phyloP scores from a whole-genome alignment of 192 early-diverging fungal species.

The Cetraspora pellucida region DNA sequence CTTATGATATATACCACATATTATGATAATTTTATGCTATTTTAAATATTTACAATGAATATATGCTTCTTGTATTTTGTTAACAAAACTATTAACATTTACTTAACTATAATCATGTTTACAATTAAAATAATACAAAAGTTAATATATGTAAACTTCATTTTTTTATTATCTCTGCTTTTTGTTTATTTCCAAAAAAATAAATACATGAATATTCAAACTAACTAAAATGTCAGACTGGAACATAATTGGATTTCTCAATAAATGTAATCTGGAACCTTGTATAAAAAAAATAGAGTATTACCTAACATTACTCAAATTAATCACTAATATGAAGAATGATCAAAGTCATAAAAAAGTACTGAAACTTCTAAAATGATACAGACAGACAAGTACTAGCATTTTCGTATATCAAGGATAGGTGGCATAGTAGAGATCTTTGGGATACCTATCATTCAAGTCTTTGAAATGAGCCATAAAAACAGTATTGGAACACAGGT shows the following conservation, averaged over 20 bases:
- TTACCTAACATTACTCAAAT: background rate
- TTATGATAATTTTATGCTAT: too few relatives aligned
- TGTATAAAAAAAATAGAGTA: background rate
- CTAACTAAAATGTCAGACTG: too few relatives aligned
- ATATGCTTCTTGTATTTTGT: too few relatives aligned
- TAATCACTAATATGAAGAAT: background rate
- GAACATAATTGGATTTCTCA: background rate
- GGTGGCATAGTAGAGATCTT: background rate
- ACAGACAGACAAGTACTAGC: background rate
- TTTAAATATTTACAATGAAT: too few relatives aligned
- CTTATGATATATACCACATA: too few relatives aligned
- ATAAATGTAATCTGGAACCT: background rate
- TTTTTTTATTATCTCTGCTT: background rate
- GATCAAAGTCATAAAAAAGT: background rate
- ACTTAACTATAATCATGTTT: too few relatives aligned
- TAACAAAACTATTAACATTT: too few relatives aligned
- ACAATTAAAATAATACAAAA: background rate
- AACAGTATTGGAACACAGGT: background rate
- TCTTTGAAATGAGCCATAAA: background rate
- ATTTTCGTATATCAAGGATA: background rate
- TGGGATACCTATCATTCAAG: constrained; percentile 1
- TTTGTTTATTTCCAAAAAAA: too few relatives aligned
- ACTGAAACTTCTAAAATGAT: background rate
- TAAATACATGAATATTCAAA: constrained; percentile 8
- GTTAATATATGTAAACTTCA: constrained; percentile 14